Base-by-base conservation (phyloP, 352 stramenopile genomes). In the Pythium biforme region DNA sequence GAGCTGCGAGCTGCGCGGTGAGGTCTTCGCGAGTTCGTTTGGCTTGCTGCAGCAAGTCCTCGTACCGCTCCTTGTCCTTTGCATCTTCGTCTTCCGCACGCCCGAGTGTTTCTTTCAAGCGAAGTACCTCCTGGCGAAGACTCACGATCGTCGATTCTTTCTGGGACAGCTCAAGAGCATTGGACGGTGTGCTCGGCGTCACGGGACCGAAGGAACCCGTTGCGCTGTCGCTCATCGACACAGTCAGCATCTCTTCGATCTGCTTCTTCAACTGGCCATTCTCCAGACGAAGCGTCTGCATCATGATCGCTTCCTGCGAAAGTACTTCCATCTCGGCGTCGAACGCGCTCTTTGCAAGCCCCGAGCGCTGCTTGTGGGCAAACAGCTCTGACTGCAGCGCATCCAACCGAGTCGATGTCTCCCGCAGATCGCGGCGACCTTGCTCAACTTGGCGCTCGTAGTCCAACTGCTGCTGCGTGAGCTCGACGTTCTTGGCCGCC, bases 331-430 rank as follows among this genome's bases (percentile, higher is more conserved):
- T 88, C 66, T 98, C 93, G 4, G 81, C 82, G 12, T 86, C 80
- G 6, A 94, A 67, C 15, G 76, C 65, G 55, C 68, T 87, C 55
- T 89, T 76, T 3, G 85, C 75, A 23, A 88, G 64, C 0, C 78
- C 82, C 0, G 71, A 81, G 3, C 75, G 82, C 59, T 92, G 84
- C 73, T 96, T 98, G 72, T 76, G 85, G 52, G 76, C 78, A 64
- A 96, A 95, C 5, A 99, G 66, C 57, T 98, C 90, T 5, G 97
- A 92, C 59, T 97, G 89, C 49, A 98, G 81, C 1, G 81, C 82
- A 68, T 98, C 88, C 39, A 98, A 67, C 20, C 89, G 85, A 1
- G 78, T 81, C 60, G 87, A 85, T 7, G 80, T 73, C 17, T 90
- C 84, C 0, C 87, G 76, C 15, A 89, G 40, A 26, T 92, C 83